Base-by-base conservation (phyloP, 2,329 filamentous ascomycete genomes). In the Neurospora sp. region DNA sequence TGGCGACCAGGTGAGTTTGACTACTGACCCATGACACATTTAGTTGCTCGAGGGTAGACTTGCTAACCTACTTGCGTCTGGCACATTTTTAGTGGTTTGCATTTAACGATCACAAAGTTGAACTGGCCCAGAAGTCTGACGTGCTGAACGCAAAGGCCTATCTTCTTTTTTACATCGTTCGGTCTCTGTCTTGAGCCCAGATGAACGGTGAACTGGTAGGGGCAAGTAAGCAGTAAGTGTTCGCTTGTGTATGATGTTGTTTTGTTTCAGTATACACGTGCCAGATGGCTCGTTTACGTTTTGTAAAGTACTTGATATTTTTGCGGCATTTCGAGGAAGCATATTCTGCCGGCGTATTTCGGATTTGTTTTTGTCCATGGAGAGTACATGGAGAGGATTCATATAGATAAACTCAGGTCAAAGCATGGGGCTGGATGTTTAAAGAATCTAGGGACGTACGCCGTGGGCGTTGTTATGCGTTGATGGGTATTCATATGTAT, bases 81-180 rank as follows among this genome's bases (percentile, higher is more conserved):
- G n/a, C 10, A 23, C n/a, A 17, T 11, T 77, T 72, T 17, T 74
- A 97, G 86, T 98, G 95, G 95, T 97, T 97, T 79, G 89, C 92
- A 69, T 97, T 97, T 81, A 96, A 98, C 77, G 95, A 98, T 78
- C 94, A 96, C 78, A 93, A 93, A 78, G 95, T 98, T 33, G 92
- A 94, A 72, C 78, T 94, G 69, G 95, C 92, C 2, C 88, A 88
- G 66, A 91, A 96, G 77, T 91, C 91, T 5, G 92, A 97, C 71
- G 95, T 98, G 3, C 84, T 98, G 57, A 87, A 87, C 38, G 92
- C 92, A 15, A 90, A 97, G 78, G 93, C 95, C 0, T 98, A 97
- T 79, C 83, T 98, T 70, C 83, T 98, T 68, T 97, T 97, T 79
- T 98, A 98, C 75, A 89, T 91, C 68, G 88, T 91, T 71, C 84